phyloP scores from a whole-genome alignment of 2,329 filamentous ascomycete species.

The Colletotrichum nymphaeae region DNA sequence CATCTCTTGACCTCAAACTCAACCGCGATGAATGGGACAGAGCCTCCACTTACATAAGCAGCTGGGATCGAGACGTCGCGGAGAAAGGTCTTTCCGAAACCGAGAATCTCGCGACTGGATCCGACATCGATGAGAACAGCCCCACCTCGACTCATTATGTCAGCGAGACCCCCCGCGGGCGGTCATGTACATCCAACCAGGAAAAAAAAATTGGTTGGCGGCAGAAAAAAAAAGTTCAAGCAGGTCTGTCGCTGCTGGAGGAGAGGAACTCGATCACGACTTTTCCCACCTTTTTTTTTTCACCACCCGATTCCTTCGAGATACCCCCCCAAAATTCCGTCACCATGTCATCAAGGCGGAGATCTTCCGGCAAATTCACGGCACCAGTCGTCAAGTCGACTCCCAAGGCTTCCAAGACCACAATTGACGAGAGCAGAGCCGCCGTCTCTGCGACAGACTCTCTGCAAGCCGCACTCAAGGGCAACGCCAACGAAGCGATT shows the following conservation, averaged over 20 bases:
- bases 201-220: slow-evolving; percentile 34
- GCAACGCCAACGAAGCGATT: slow-evolving; percentile 54
- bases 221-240: slow-evolving; percentile 35
- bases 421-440: slow-evolving; percentile 69
- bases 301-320: not conserved
- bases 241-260: slow-evolving; percentile 28
- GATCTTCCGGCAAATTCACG: slow-evolving; percentile 67
- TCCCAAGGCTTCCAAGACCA: slow-evolving; percentile 62
- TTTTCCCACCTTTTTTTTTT: slow-evolving; percentile 8
- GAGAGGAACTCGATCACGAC: slow-evolving; percentile 13
- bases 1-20: no score
- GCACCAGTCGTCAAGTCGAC: slow-evolving; percentile 64
- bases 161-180: slow-evolving; percentile 29
- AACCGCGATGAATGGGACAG: not conserved
- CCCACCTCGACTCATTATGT: slow-evolving; percentile 1
- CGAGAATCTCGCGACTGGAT: no score
- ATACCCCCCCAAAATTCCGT: slow-evolving; percentile 11
- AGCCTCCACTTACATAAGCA: not conserved
- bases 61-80: not conserved
- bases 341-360: slow-evolving; percentile 71
- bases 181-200: slow-evolving; percentile 17
- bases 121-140: not conserved
- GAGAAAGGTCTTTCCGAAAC: not conserved
- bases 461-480: slow-evolving; percentile 47
- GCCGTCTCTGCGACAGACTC: slow-evolving; percentile 60